Conservation (phyloP, 306 rosid genomes). For the Begonia loranthoides region DNA sequence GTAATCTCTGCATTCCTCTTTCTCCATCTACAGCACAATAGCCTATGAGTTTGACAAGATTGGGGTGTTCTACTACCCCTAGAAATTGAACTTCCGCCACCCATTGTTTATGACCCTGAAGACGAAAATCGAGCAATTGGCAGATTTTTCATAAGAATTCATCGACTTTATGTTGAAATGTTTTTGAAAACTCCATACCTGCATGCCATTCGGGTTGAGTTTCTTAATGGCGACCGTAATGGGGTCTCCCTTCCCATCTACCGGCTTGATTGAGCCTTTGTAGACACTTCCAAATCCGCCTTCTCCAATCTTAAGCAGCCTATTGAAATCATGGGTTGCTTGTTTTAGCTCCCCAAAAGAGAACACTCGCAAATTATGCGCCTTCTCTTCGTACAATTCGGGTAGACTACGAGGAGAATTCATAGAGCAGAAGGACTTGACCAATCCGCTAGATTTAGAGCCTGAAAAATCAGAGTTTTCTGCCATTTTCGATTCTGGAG, state of each 20-base stretch:
- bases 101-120: conserved; percentile 83
- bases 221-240: conserved; percentile 62
- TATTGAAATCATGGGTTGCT: conserved; percentile 52
- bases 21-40: conserved; percentile 69
- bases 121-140: neutral
- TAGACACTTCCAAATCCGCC: conserved; percentile 91
- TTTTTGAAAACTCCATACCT: conserved; percentile 32
- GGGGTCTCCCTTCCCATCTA: conserved; percentile 35
- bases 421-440: conserved; percentile 37
- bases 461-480: conserved; percentile 29
- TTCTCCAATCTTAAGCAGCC: conserved; percentile 68
- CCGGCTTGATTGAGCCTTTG: conserved; percentile 58
- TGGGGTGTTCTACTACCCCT: conserved; percentile 74
- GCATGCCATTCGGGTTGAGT: conserved; percentile 60
- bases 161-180: neutral
- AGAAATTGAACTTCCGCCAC: conserved; percentile 74
- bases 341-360: conserved; percentile 42
- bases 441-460: conserved; percentile 14
- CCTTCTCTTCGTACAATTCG: conserved; percentile 65
- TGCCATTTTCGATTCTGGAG: conserved; percentile 45
- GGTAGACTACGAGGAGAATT: conserved; percentile 59
- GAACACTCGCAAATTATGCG: conserved; percentile 57
- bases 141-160: neutral
- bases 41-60: conserved; percentile 73
- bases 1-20: conserved; percentile 80